phyloP scores from a whole-genome alignment of 1,284 basidiomycete species.

The Malassezia brasiliensis region DNA sequence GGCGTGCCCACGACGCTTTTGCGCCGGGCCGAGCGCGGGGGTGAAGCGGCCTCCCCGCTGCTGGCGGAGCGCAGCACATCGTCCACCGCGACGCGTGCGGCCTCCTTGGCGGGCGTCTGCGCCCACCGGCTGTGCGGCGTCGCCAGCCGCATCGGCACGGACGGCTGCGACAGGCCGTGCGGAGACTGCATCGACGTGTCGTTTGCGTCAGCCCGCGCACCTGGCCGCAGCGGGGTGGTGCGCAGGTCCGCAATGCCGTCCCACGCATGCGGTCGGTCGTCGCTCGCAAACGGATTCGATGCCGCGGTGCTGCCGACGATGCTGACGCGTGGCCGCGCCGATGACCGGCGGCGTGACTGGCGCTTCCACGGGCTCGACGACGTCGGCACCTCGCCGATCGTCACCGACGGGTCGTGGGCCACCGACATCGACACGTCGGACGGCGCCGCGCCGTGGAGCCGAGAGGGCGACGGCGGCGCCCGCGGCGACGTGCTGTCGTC shows the following conservation, averaged over 20 bases:
- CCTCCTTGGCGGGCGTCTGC: slow-evolving; percentile 52
- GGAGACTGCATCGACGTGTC: slow-evolving; percentile 52
- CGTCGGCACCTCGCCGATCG: slow-evolving; percentile 4
- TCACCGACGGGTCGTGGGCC: slow-evolving; percentile 15
- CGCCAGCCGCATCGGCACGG: slow-evolving; percentile 70
- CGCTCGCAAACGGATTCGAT: slow-evolving; percentile 32
- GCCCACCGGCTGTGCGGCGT: slow-evolving; percentile 61
- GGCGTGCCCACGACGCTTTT: slow-evolving; percentile 28
- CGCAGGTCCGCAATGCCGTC: slow-evolving; percentile 65
- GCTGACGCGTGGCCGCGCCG: slow-evolving; percentile 16
- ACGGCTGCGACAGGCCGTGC: slow-evolving; percentile 72
- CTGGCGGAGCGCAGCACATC: slow-evolving; percentile 42
- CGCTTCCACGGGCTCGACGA: slow-evolving; percentile 14
- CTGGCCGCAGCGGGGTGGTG: slow-evolving; percentile 53
- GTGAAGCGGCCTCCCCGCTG: background rate
- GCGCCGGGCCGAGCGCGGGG: slow-evolving; percentile 13
- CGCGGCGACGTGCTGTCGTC: background rate
- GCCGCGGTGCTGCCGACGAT: background rate
- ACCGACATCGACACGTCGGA: slow-evolving; percentile 13
- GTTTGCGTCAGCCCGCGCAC: slow-evolving; percentile 20
- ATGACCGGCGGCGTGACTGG: slow-evolving; percentile 6
- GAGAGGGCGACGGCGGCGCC: slow-evolving; percentile 62
- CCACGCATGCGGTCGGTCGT: slow-evolving; percentile 52
- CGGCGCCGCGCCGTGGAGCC: slow-evolving; percentile 56
- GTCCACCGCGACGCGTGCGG: slow-evolving; percentile 39